These are phyloP conservation scores for Pichia terricola DNA, from an alignment of 1,139 yeast genomes.

Conservation along the genomic window DNA sequence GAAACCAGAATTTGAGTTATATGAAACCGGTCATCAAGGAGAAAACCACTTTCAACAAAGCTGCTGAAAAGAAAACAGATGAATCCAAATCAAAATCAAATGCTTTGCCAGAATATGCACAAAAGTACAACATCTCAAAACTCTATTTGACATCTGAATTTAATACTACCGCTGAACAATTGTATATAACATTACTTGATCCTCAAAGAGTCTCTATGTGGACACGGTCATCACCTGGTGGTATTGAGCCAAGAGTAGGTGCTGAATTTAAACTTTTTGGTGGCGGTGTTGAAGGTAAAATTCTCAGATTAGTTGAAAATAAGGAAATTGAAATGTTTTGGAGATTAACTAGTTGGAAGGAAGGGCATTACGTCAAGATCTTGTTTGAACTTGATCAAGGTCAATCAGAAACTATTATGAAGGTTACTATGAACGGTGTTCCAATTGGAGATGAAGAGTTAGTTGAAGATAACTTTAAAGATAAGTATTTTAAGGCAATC, in stretches of 20 bases:
- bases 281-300: constrained; percentile 75
- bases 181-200: constrained; percentile 67
- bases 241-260: constrained; percentile 52
- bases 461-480: constrained; percentile 76
- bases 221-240: constrained; percentile 69
- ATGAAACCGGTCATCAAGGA: constrained; percentile 22
- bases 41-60: constrained; percentile 21
- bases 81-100: constrained; percentile 1
- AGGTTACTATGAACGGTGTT: constrained; percentile 77
- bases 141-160: constrained; percentile 71
- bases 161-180: constrained; percentile 79
- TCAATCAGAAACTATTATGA: constrained; percentile 69
- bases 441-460: constrained; percentile 96
- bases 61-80: constrained; percentile 1
- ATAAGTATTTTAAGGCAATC: constrained; percentile 78
- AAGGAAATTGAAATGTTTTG: constrained; percentile 63
- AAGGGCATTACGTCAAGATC: constrained; percentile 67
- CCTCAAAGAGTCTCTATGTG: constrained; percentile 77
- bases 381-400: constrained; percentile 64
- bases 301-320: constrained; percentile 49
- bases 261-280: constrained; percentile 67
- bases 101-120: constrained; percentile 21
- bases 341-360: constrained; percentile 86
- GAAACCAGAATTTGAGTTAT: constrained; percentile 38
- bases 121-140: constrained; percentile 70